Evolutionary conservation across 2,329 filamentous ascomycete genomes (phyloP).

Genomic region (Pseudogymnoascus verrucosus): DNA sequence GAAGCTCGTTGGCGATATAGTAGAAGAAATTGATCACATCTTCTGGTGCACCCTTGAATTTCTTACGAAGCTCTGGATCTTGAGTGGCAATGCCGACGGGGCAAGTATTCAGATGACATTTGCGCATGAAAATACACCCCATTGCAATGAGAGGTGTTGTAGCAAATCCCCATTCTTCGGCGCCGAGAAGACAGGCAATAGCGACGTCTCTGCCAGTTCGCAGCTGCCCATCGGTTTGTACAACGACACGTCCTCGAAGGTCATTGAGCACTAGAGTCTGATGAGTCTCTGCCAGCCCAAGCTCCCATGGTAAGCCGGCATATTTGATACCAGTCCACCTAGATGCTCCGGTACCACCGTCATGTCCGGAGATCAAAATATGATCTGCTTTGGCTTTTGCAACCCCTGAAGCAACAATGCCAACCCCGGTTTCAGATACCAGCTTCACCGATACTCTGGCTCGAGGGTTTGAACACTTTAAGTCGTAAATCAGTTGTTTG

Average conservation of each 20-base stretch:
- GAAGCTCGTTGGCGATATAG: conserved; percentile 90
- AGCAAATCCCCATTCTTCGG: conserved; percentile 97
- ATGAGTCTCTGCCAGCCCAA: conserved; percentile 94
- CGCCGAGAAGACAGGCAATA: conserved; percentile 87
- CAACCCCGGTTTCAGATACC: conserved; percentile 93
- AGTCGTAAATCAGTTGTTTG: conserved; percentile 95
- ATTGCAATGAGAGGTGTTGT: conserved; percentile 92
- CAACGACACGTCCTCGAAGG: conserved; percentile 86
- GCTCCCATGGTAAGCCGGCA: conserved; percentile 90
- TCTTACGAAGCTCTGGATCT: conserved; percentile 87
- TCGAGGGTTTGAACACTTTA: conserved; percentile 92
- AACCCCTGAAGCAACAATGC: conserved; percentile 94
- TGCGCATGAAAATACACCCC: conserved; percentile 93
- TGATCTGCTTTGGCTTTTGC: conserved; percentile 97
- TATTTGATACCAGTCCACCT: conserved; percentile 99
- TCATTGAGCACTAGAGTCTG: conserved; percentile 95
- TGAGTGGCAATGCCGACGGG: conserved; percentile 94
- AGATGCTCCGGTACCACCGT: conserved; percentile 93
- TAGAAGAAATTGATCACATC: conserved; percentile 99
- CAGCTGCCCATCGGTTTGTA: conserved; percentile 92
- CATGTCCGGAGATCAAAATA: conserved; percentile 92
- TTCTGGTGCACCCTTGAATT: conserved; percentile 87
- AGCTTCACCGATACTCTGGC: conserved; percentile 93
- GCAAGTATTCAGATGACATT: conserved; percentile 66
- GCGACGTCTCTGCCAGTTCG: conserved; percentile 89